These are phyloP conservation scores for Apiospora marii DNA, from an alignment of 2,329 filamentous ascomycete species.

Conservation along the genomic window DNA sequence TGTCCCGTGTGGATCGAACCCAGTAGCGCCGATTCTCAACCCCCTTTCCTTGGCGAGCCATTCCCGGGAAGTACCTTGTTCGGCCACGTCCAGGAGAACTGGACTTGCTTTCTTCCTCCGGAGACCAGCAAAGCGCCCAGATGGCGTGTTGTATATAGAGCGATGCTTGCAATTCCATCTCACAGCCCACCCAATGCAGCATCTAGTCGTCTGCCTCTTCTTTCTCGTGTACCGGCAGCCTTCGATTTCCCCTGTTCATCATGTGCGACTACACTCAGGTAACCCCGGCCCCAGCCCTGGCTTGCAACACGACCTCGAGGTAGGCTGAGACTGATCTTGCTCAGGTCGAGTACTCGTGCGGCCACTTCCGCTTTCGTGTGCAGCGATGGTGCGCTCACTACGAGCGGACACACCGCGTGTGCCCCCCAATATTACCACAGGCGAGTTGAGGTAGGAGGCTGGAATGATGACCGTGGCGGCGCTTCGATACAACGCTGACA, in stretches of 20 bases:
- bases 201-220: not conserved
- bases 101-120: not conserved
- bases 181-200: not conserved
- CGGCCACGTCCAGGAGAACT: not conserved
- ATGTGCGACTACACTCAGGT: conserved; percentile 46
- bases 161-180: not conserved
- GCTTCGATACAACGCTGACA: conserved; percentile 25
- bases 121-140: not conserved
- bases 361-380: conserved; percentile 43
- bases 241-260: not conserved
- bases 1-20: not conserved
- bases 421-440: conserved; percentile 42
- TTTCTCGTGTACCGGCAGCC: conserved; percentile 1
- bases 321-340: not conserved
- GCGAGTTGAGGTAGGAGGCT: conserved; percentile 41
- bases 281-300: conserved; percentile 19
- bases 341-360: conserved; percentile 43
- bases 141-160: not conserved
- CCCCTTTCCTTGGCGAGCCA: not conserved
- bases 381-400: conserved; percentile 43
- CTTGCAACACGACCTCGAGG: not conserved
- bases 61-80: not conserved
- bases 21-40: conserved; percentile 4
- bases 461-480: not conserved
- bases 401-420: conserved; percentile 43